Percentiles rank a stretch among this genome's conserved stretches.
These are phyloP conservation scores for Boletellus ananiceps DNA, from an alignment of 768 basidiomycete species.

Conservation along the genomic window DNA sequence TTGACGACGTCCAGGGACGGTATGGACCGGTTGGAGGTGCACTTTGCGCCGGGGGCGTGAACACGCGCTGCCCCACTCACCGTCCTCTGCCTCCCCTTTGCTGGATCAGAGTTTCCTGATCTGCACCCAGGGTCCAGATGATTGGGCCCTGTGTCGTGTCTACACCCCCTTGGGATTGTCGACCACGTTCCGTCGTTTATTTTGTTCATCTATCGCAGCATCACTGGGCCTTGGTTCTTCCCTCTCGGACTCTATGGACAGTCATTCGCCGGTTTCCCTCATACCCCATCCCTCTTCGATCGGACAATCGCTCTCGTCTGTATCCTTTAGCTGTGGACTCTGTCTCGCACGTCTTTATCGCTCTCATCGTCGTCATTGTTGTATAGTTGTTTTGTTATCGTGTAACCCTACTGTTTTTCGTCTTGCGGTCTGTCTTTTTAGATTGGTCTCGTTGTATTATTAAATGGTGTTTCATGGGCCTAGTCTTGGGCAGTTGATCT, in stretches of 20 bases:
- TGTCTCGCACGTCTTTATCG: constrained; percentile 1
- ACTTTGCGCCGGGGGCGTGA: constrained; percentile 21
- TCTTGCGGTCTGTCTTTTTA: background rate
- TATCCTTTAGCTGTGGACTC: constrained; percentile 10
- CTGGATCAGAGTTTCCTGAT: constrained; percentile 11
- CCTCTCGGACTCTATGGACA: constrained; percentile 14
- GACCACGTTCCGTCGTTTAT: constrained; percentile 16
- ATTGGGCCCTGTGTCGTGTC: constrained; percentile 8
- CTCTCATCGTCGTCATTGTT: constrained; percentile 6
- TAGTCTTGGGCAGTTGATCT: too few relatives aligned
- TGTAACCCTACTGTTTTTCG: background rate
- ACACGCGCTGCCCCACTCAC: too few relatives aligned
- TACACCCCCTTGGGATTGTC: background rate
- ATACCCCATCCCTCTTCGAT: background rate
- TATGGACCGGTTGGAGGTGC: constrained; percentile 28
- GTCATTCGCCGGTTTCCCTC: constrained; percentile 1
- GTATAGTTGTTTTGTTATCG: constrained; percentile 13
- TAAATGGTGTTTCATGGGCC: too few relatives aligned
- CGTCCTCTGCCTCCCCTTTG: background rate
- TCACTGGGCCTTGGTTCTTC: background rate
- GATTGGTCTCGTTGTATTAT: background rate
- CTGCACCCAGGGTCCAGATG: constrained; percentile 6
- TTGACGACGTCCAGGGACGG: constrained; percentile 25
- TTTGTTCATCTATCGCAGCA: constrained; percentile 13
- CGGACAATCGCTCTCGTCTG: background rate